These are phyloP conservation scores for Salinomyces thailandicus DNA, from an alignment of 2,329 filamentous ascomycete species.

Conservation along the genomic window DNA sequence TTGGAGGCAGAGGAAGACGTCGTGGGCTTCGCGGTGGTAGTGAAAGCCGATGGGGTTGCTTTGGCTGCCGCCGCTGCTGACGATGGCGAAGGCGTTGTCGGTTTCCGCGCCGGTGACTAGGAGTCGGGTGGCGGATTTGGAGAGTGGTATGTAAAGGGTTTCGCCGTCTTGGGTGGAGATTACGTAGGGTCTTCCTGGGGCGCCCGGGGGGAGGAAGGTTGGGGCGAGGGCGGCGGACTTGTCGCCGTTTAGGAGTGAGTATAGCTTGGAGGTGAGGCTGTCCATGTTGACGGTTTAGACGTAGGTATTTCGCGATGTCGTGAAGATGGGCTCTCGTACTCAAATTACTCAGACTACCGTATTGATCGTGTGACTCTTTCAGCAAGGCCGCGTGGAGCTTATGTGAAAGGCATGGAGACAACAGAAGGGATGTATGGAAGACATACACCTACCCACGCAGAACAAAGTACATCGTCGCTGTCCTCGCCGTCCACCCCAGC, in stretches of 20 bases:
- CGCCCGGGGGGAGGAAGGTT: conserved; percentile 10
- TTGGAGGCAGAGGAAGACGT: conserved; percentile 48
- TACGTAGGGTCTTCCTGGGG: conserved; percentile 15
- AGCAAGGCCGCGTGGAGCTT: no score
- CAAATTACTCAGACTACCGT: no score
- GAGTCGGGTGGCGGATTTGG: conserved; percentile 43
- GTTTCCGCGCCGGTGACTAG: conserved; percentile 44
- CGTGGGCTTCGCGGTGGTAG: conserved; percentile 47
- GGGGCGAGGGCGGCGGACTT: neutral
- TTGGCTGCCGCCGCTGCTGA: conserved; percentile 39
- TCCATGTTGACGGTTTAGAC: neutral
- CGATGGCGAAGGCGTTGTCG: conserved; percentile 41
- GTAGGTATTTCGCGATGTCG: no score
- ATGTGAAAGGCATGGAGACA: no score
- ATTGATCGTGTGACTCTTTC: no score
- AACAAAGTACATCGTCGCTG: no score
- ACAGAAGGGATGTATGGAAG: no score
- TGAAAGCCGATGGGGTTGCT: conserved; percentile 44
- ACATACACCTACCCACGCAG: no score
- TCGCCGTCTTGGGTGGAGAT: conserved; percentile 35
- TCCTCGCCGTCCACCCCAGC: no score
- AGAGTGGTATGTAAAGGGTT: conserved; percentile 42
- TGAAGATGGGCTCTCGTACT: no score
- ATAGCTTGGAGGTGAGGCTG: neutral
- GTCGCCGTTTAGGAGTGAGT: neutral